These are phyloP conservation scores for Colletotrichum ledebouriae DNA, from an alignment of 2,329 filamentous ascomycete genomes.

Conservation along the genomic window DNA sequence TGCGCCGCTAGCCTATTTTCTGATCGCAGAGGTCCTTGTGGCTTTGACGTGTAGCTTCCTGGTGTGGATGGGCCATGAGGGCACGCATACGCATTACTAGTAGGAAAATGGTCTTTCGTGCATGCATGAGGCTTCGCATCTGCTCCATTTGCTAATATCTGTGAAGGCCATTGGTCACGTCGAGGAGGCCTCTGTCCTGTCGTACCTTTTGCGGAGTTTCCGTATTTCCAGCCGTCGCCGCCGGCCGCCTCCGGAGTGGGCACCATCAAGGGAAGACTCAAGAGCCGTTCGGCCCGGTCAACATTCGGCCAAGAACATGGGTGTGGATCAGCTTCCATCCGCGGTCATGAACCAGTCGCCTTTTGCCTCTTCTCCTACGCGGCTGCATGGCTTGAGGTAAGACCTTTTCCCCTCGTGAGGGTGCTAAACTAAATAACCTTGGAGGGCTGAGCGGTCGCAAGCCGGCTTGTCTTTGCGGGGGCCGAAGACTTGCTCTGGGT, in stretches of 20 bases:
- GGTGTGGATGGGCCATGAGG: slow-evolving; percentile 1
- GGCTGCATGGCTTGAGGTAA: not conserved
- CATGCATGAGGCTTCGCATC: not conserved
- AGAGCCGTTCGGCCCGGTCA: slow-evolving; percentile 33
- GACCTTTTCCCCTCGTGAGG: not conserved
- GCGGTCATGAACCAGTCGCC: not conserved
- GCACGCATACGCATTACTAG: not conserved
- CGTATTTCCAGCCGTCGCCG: slow-evolving; percentile 5
- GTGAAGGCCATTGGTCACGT: not conserved
- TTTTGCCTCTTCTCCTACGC: not conserved
- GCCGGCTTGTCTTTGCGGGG: slow-evolving; percentile 16
- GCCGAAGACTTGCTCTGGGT: not conserved
- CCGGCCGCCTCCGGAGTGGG: slow-evolving; percentile 23
- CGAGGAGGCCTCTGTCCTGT: slow-evolving; percentile 32
- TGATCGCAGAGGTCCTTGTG: slow-evolving; percentile 17
- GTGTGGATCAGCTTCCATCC: slow-evolving; percentile 2
- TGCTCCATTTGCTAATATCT: slow-evolving; percentile 8
- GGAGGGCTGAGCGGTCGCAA: slow-evolving; percentile 25
- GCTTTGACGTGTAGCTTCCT: slow-evolving; percentile 11
- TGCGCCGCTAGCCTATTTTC: slow-evolving; percentile 22
- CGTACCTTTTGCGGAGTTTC: slow-evolving; percentile 22
- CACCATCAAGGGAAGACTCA: slow-evolving; percentile 16
- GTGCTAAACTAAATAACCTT: not conserved
- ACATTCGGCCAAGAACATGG: slow-evolving; percentile 23
- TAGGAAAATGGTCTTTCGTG: not conserved